These are phyloP conservation scores for Cordyceps cateniannulata DNA, from an alignment of 2,329 filamentous ascomycete genomes.

Conservation along the genomic window DNA sequence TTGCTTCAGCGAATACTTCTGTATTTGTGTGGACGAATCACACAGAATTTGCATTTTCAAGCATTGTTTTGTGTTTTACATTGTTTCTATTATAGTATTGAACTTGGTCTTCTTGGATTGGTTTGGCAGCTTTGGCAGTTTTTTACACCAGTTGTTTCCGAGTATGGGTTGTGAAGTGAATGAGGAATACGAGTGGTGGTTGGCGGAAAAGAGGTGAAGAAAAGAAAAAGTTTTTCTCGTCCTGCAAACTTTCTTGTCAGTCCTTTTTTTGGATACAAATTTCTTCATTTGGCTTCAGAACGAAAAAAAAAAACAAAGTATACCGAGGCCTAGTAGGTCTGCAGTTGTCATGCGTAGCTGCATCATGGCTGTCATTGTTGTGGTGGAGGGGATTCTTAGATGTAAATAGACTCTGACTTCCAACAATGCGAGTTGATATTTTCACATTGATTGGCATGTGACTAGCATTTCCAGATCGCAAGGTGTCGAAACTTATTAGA, in stretches of 20 bases:
- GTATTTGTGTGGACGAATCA: background rate
- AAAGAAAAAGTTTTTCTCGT: background rate
- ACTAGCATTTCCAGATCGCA: background rate
- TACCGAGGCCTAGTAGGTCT: background rate
- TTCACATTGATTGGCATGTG: background rate
- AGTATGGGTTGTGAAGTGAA: background rate
- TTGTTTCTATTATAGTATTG: background rate
- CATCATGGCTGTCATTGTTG: background rate
- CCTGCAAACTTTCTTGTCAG: background rate
- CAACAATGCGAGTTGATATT: background rate
- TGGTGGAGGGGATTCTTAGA: background rate
- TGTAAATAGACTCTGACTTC: background rate
- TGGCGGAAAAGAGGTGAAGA: background rate
- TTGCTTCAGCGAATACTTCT: too few species aligned
- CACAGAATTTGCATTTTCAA: background rate
- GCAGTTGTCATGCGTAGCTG: background rate
- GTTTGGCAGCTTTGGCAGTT: background rate
- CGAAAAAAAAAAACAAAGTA: background rate
- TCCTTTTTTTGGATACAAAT: background rate
- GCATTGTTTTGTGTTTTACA: background rate
- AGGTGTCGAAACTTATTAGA: background rate
- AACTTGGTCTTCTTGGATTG: background rate
- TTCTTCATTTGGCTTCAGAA: background rate
- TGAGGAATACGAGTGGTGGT: background rate
- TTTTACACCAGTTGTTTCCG: background rate